Evolutionary conservation across 495 filamentous ascomycete genomes (phyloP).

Genomic region (Neurospora discreta): DNA sequence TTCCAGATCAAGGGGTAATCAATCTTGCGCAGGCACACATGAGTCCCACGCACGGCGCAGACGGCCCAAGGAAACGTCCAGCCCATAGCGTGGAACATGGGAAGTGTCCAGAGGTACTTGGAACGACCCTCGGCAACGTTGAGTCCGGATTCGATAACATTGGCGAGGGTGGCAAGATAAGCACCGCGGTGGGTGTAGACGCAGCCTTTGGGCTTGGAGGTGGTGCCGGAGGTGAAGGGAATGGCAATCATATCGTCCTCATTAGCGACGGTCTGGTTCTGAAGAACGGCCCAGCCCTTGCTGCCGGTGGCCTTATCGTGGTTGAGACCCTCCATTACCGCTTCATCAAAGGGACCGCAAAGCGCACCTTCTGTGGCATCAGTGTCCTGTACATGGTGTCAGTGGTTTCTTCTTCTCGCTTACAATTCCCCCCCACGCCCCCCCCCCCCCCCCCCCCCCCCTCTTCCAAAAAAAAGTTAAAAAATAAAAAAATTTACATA

Average conservation of each 20-base stretch:
- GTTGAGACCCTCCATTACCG: constrained; percentile 66
- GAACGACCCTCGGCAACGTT: constrained; percentile 57
- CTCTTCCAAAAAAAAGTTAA: no score
- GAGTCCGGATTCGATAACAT: constrained; percentile 79
- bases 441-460: no score
- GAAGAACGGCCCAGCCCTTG: constrained; percentile 68
- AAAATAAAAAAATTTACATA: constrained; percentile 13
- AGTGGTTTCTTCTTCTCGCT: background rate
- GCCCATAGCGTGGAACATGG: constrained; percentile 90
- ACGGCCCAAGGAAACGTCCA: constrained; percentile 87
- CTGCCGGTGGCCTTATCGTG: constrained; percentile 51
- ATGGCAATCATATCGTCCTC: constrained; percentile 76
- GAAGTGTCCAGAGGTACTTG: constrained; percentile 84
- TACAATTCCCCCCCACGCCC: background rate
- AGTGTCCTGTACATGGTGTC: constrained; percentile 46
- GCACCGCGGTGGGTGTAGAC: constrained; percentile 80
- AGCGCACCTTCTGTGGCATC: constrained; percentile 65
- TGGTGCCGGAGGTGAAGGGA: constrained; percentile 85
- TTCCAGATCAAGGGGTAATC: constrained; percentile 90
- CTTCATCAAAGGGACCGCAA: constrained; percentile 72
- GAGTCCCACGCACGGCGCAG: constrained; percentile 82
- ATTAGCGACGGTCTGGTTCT: constrained; percentile 46
- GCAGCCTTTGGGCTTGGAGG: constrained; percentile 84
- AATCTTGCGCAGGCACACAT: constrained; percentile 90
- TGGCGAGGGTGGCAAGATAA: constrained; percentile 76